phyloP scores from a whole-genome alignment of 140 eudicot species.

The Anethum foeniculum region DNA sequence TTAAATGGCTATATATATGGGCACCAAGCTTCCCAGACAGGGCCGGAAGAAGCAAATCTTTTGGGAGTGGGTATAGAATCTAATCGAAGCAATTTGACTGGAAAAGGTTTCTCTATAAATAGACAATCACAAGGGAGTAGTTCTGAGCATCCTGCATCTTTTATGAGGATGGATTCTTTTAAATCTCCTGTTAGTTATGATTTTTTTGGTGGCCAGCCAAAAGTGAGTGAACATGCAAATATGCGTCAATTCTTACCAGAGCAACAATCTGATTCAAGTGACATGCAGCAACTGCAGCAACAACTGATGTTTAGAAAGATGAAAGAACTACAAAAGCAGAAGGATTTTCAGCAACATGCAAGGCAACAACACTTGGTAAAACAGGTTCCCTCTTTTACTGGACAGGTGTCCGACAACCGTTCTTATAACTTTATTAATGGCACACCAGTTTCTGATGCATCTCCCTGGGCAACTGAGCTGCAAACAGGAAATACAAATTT shows the following conservation, averaged over 20 bases:
- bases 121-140: conserved; percentile 51
- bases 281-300: conserved; percentile 72
- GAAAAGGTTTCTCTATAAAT: conserved; percentile 45
- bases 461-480: conserved; percentile 44
- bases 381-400: conserved; percentile 35
- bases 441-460: conserved; percentile 38
- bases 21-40: conserved; percentile 36
- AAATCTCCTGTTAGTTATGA: conserved; percentile 66
- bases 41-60: conserved; percentile 60
- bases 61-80: conserved; percentile 65
- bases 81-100: conserved; percentile 39
- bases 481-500: conserved; percentile 52
- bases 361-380: conserved; percentile 43
- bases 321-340: conserved; percentile 89
- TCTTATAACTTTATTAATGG: conserved; percentile 40
- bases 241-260: conserved; percentile 49
- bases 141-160: conserved; percentile 32
- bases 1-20: conserved; percentile 60
- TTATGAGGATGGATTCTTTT: conserved; percentile 44
- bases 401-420: conserved; percentile 50
- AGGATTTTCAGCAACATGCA: conserved; percentile 47
- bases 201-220: conserved; percentile 80
- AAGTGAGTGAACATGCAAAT: conserved; percentile 52
- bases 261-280: conserved; percentile 63
- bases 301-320: conserved; percentile 63